Base-by-base conservation (phyloP, 768 basidiomycete genomes). In the Tricholoma sp. region DNA sequence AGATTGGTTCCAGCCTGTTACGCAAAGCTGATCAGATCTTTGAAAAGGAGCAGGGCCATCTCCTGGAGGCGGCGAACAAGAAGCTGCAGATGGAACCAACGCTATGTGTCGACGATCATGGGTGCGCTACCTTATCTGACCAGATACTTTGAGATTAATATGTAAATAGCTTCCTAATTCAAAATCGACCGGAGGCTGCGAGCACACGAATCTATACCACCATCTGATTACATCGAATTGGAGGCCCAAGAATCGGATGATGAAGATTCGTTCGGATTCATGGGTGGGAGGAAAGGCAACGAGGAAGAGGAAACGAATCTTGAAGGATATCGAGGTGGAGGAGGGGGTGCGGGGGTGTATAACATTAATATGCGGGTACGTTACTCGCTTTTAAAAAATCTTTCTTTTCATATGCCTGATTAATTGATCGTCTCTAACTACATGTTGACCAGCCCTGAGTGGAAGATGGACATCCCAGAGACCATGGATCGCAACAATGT, bases 391-490 rank as follows among this genome's bases (percentile, higher is more conserved):
- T 37, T 10, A 53, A 4, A 33, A n/a, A n/a, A n/a, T n/a, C 12
- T 18, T 31, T 20, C 54, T 51, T 29, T 37, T 32, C 73, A 56
- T 97, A 24, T 84, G n/a, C n/a, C n/a, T n/a, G n/a, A n/a, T n/a
- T n/a, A n/a, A n/a, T n/a, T n/a, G n/a, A n/a, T n/a, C n/a, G n/a
- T n/a, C n/a, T n/a, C n/a, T n/a, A n/a, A n/a, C n/a, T n/a, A n/a
- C n/a, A n/a, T n/a, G n/a, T n/a, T 99, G 57, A 79, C 84, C 20
- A 86, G 97, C 67, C 85, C 89, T 37, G 88, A 91, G 44, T 99
- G 97, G 97, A 99, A 97, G 76, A 78, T 84, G 75, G 97, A 99
- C 61, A 89, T 98, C n/a, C 97, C 97, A n/a, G 97, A 99, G 70
- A 91, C 98, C 66, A 86, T 93, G 87, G 86, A 98, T 62, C 96